A percentile compares a stretch with the other conserved stretches of the same genome.
Conservation (phyloP, 1,284 basidiomycete species). For the Caloboletus firmus region DNA sequence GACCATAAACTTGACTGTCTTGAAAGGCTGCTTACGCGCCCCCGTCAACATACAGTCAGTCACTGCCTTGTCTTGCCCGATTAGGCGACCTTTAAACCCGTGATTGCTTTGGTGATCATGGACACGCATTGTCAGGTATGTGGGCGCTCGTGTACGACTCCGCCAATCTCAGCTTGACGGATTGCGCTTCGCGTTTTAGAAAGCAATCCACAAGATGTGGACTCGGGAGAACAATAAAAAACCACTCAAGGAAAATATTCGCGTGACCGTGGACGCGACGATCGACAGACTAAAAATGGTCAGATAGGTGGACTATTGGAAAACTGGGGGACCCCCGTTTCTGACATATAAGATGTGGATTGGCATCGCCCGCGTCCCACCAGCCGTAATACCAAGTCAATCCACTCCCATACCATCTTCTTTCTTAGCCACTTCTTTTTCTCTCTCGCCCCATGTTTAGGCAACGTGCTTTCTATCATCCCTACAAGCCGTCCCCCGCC, state of each 20-base stretch:
- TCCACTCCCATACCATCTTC: not conserved
- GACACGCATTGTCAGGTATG: slow-evolving; percentile 1
- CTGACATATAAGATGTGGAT: slow-evolving; percentile 19
- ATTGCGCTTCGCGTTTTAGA: not conserved
- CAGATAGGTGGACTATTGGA: not conserved
- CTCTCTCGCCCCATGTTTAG: slow-evolving; percentile 22
- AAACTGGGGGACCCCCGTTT: not conserved
- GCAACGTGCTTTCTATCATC: slow-evolving; percentile 10
- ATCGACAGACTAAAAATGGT: slow-evolving; percentile 13
- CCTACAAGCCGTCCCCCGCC: slow-evolving; percentile 12
- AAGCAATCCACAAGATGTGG: slow-evolving; percentile 6
- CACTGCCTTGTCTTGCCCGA: not conserved
- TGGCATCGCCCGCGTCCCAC: not conserved
- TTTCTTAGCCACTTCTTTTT: not conserved
- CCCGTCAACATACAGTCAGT: not conserved
- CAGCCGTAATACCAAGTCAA: not conserved
- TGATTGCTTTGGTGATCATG: slow-evolving; percentile 1
- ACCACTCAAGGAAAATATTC: not conserved
- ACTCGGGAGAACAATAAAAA: slow-evolving; percentile 23
- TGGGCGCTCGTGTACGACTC: slow-evolving; percentile 10
- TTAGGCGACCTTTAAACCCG: not conserved
- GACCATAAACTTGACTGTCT: not conserved
- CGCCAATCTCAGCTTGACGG: not conserved
- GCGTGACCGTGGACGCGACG: slow-evolving; percentile 1
- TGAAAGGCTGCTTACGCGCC: too few relatives aligned